Evolutionary conservation across 2,329 filamentous ascomycete genomes (phyloP).

Genomic region (Exophiala sp.): DNA sequence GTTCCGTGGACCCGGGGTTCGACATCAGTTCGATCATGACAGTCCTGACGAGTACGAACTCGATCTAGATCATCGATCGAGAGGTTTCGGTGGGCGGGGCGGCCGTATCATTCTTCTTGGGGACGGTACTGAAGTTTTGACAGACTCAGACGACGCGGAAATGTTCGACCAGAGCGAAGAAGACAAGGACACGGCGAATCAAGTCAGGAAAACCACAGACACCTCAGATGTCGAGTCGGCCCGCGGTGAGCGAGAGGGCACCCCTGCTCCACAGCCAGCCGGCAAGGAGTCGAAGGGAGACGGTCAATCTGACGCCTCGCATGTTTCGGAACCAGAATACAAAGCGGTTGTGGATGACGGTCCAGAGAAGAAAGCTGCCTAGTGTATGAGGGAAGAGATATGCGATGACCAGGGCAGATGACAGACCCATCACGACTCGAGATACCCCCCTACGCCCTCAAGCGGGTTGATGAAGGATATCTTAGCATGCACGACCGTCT

Average conservation of each 20-base stretch:
- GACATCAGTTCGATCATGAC: slow-evolving; percentile 70
- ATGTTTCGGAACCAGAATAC: slow-evolving; percentile 15
- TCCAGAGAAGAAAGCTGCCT: slow-evolving; percentile 16
- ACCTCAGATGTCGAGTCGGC: slow-evolving; percentile 31
- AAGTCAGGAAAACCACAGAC: slow-evolving; percentile 62
- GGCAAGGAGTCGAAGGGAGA: slow-evolving; percentile 12
- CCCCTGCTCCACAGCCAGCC: slow-evolving; percentile 44
- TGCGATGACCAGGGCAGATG: slow-evolving; percentile 16
- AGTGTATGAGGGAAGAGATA: slow-evolving; percentile 1
- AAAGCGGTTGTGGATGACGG: slow-evolving; percentile 19
- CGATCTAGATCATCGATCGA: slow-evolving; percentile 47
- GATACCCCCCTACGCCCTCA: slow-evolving; percentile 21
- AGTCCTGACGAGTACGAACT: slow-evolving; percentile 56
- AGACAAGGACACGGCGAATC: slow-evolving; percentile 77
- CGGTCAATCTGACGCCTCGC: slow-evolving; percentile 16
- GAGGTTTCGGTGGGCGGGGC: slow-evolving; percentile 65
- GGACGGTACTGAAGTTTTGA: slow-evolving; percentile 87
- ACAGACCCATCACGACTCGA: slow-evolving; percentile 18
- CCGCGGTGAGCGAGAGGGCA: slow-evolving; percentile 46
- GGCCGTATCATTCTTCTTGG: slow-evolving; percentile 91
- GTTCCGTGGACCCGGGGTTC: slow-evolving; percentile 75
- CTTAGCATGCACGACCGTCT: slow-evolving; percentile 16
- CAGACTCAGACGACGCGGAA: slow-evolving; percentile 81
- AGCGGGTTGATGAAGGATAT: slow-evolving; percentile 13
- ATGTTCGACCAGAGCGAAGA: slow-evolving; percentile 90